A percentile compares a stretch with the other conserved stretches of the same genome.
These are phyloP conservation scores for Priceomyces fermenticarens DNA, from an alignment of 805 yeast species.

Conservation along the genomic window DNA sequence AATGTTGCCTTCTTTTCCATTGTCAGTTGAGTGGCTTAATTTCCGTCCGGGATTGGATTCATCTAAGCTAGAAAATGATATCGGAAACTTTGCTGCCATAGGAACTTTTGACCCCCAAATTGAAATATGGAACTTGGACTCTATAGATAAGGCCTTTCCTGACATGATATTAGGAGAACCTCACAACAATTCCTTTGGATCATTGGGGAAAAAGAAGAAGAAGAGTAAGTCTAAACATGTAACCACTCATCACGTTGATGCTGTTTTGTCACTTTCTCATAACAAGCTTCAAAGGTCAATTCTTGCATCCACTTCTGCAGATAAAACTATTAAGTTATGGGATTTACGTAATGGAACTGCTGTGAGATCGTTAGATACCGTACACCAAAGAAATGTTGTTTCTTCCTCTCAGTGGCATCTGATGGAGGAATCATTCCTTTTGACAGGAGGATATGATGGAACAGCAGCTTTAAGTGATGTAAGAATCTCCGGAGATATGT, in stretches of 20 bases:
- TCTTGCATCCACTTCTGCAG: conserved; percentile 93
- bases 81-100: conserved; percentile 91
- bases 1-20: conserved; percentile 95
- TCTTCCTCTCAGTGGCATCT: conserved; percentile 86
- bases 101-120: conserved; percentile 98
- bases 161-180: conserved; percentile 88
- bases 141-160: conserved; percentile 91
- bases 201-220: conserved; percentile 43
- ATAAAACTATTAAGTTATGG: conserved; percentile 92
- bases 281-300: conserved; percentile 79
- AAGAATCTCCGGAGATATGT: conserved; percentile 66
- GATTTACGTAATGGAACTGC: conserved; percentile 74
- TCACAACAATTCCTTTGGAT: conserved; percentile 39
- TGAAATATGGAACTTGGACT: conserved; percentile 95
- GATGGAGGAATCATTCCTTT: conserved; percentile 58
- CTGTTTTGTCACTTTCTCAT: conserved; percentile 83
- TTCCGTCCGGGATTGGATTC: conserved; percentile 53
- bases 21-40: conserved; percentile 94
- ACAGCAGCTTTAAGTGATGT: conserved; percentile 80
- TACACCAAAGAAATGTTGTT: conserved; percentile 79
- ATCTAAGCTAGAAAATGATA: conserved; percentile 38
- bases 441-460: conserved; percentile 95
- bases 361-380: conserved; percentile 66
- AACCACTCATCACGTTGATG: conserved; percentile 86
- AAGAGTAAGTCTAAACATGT: conserved; percentile 48